Evolutionary conservation across 164 flowering plant genomes (phyloP), one percentile per base, ranked within the genome.

Genomic region (Aristolochia contorta): DNA sequence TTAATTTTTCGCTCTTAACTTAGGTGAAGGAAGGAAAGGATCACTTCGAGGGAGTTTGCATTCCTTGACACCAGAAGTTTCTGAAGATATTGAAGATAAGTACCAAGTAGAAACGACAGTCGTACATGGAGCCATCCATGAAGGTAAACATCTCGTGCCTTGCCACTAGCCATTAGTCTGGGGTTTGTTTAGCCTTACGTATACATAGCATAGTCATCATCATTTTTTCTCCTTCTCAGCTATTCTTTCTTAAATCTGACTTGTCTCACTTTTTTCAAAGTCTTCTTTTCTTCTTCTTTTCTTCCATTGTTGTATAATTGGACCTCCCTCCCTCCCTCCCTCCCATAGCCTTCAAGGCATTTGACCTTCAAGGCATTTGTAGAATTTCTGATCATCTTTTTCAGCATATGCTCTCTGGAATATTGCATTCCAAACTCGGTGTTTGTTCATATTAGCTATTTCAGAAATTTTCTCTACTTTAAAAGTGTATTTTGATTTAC

Each of bases 41-140:
- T 50, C 79, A 54, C 63, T 90, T 60, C 73, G 77, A 41, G 68
- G 54, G 32, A 78, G 77, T 59, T 69, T 88, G 77, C 81, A 74
- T 62, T 68, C 95, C n/a, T 74, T 90, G 76, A 93, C 92, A 22
- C 91, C 95, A 49, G 95, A 90, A 47, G 61, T 77, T 67, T 73
- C 67, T 27, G 87, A 80, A 58, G 77, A 82, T 63, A 78, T 62
- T 50, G 87, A 90, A 57, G 98, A 93, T 70, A 21, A 67, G 55
- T 78, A 67, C 45, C 82, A 86, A 43, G 74, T 79, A 58, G 96
- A 90, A 61, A 61, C 69, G 25, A 67, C 78, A 61, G 64, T 70
- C 15, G 52, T 85, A 63, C 90, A 80, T 50, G 99, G 99, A 68
- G 81, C 73, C 65, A 71, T 78, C 72, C 69, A 62, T 25, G 70